These are phyloP conservation scores for Chaetomium cochliodes DNA, from an alignment of 495 filamentous ascomycete genomes.

Conservation along the genomic window DNA sequence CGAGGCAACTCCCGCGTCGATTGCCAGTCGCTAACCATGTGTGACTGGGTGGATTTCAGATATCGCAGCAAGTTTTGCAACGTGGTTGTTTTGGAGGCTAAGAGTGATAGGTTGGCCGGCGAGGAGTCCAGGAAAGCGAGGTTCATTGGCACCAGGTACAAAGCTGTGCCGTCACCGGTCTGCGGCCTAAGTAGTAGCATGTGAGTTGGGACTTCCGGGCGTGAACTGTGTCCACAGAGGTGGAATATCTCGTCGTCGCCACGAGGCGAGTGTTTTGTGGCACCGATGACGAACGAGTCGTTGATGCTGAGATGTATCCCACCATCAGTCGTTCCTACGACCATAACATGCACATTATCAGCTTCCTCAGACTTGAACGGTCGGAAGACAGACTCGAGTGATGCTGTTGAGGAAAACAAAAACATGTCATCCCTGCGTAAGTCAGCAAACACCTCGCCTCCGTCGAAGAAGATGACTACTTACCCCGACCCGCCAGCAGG, in stretches of 20 bases:
- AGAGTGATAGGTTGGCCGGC: slow-evolving; percentile 72
- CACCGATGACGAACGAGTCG: slow-evolving; percentile 83
- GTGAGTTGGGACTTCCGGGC: slow-evolving; percentile 73
- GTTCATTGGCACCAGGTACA: slow-evolving; percentile 74
- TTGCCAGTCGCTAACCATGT: slow-evolving; percentile 77
- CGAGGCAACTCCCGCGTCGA: slow-evolving; percentile 75
- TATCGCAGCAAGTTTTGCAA: slow-evolving; percentile 84
- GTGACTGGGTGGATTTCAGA: slow-evolving; percentile 68
- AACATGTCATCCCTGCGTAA: slow-evolving; percentile 60
- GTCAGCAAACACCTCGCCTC: slow-evolving; percentile 25
- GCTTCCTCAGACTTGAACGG: slow-evolving; percentile 59
- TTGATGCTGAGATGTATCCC: slow-evolving; percentile 82
- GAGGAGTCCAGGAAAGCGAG: slow-evolving; percentile 77
- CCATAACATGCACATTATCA: slow-evolving; percentile 76
- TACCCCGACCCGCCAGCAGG: slow-evolving; percentile 60
- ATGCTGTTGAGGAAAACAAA: slow-evolving; percentile 64
- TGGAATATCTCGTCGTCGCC: slow-evolving; percentile 30
- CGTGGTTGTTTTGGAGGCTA: slow-evolving; percentile 83
- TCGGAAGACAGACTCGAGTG: slow-evolving; percentile 69
- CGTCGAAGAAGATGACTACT: slow-evolving; percentile 24
- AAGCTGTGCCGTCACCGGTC: slow-evolving; percentile 30
- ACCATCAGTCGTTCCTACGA: slow-evolving; percentile 75
- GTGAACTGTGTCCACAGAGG: slow-evolving; percentile 64
- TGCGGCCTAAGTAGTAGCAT: slow-evolving; percentile 58
- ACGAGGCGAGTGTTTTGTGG: slow-evolving; percentile 45